Percentiles rank a stretch among this genome's conserved stretches.
phyloP scores from a whole-genome alignment of 139 green algal genomes.

The Picochlorum sp. region DNA sequence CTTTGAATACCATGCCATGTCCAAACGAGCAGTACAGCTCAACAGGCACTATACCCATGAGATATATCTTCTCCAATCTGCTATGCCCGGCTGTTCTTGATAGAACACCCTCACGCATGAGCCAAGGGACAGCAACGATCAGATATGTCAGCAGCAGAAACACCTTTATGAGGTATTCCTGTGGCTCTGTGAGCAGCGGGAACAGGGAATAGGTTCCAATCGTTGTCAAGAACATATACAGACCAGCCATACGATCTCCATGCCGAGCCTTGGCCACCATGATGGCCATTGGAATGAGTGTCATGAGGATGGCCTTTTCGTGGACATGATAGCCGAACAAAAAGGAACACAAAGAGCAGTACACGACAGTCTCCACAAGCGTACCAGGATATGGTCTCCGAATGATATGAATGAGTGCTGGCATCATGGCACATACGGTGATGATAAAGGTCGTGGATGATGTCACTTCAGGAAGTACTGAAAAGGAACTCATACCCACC shows the following conservation, averaged over 20 bases:
- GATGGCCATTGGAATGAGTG: conserved; percentile 43
- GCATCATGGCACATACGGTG: conserved; percentile 54
- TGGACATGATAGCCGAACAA: conserved; percentile 94
- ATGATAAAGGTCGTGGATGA: conserved; percentile 29
- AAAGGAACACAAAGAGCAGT: conserved; percentile 64
- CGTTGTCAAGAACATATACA: conserved; percentile 48
- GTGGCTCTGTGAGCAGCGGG: conserved; percentile 65
- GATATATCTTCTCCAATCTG: conserved; percentile 23
- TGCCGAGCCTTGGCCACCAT: conserved; percentile 8
- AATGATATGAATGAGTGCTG: conserved; percentile 50
- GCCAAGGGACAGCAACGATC: conserved; percentile 14
- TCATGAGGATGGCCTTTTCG: conserved; percentile 86
- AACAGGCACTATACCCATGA: conserved; percentile 52
- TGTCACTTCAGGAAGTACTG: conserved; percentile 67
- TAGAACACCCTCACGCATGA: not conserved
- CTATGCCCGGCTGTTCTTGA: conserved; percentile 1
- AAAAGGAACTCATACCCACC: conserved; percentile 57
- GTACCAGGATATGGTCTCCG: conserved; percentile 16
- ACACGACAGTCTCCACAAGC: conserved; percentile 36
- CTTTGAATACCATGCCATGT: conserved; percentile 37
- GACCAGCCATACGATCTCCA: not conserved
- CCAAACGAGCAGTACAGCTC: conserved; percentile 51
- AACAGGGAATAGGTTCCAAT: conserved; percentile 56
- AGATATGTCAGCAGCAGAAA: conserved; percentile 38
- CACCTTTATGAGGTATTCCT: conserved; percentile 75